Base-by-base conservation (phyloP, 78 protist species). In the Anaeramoeba flamelloides region DNA sequence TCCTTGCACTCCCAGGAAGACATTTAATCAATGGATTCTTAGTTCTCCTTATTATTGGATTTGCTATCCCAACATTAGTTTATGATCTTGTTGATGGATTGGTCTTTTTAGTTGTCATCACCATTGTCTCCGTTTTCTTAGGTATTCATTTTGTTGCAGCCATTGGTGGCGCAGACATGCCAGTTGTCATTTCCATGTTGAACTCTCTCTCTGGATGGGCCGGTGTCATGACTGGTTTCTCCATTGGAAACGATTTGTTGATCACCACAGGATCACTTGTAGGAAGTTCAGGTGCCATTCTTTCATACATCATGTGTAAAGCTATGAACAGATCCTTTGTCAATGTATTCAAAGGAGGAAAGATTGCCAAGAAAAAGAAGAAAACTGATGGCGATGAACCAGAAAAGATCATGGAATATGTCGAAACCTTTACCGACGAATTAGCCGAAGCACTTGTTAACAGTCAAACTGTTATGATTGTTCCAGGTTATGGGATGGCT, bases 401-500 rank as follows among this genome's bases (percentile, higher is more conserved):
- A 17, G 69, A 53, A 53, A 53, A 53, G 69, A 17, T 26, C 34
- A 8, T 17, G 8, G 69, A 53, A 1, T 82, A 82, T 78, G 40
- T 40, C 4, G 89, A 87, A 64, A 65, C 40, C 1, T 37, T 41
- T 41, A 81, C 69, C 40, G 86, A 83, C 1, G 79, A 40, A 3
- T 40, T 75, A 17, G 91, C 33, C 30, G 74, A 79, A 40, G 3
- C 2, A 31, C 64, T 88, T n/a, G 0, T 17, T 3, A 32, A 83
- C 8, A 81, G 88, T 78, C 65, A 82, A 36, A 0, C 0, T 1
- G 89, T 95, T 30, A 37, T 95, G 85, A 92, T 97, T 41, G 94
- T 94, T n/a, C 98, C 98, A 2, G 99, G 99, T 12, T 97, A 93
- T 79, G 99, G 99, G n/a, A 65, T 97, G 77, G 98, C 98, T 0